Evolutionary conservation across 441 rosid genomes (phyloP).

Genomic region (Brassica balearica): DNA sequence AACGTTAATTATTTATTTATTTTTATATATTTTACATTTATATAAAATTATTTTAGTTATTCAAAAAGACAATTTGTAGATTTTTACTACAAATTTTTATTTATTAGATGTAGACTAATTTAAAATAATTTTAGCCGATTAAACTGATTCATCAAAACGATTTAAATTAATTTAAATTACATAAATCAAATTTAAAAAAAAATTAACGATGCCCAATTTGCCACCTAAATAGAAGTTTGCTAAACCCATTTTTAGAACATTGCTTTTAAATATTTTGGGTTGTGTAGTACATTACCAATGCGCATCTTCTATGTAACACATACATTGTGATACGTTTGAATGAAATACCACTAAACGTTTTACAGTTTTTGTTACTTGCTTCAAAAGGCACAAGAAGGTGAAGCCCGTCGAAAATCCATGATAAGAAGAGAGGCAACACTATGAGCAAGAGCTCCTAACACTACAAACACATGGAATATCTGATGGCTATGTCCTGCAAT

Average conservation of each 20-base stretch:
- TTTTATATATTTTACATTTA: no score
- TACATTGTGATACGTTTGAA: slow-evolving; percentile 34
- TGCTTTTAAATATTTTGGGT: slow-evolving; percentile 1
- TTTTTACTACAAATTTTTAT: no score
- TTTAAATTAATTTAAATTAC: no score
- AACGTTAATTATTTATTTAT: no score
- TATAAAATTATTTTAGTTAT: no score
- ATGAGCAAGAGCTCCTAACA: slow-evolving; percentile 87
- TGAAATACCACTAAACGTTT: slow-evolving; percentile 27
- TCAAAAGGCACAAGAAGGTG: slow-evolving; percentile 56
- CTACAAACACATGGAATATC: slow-evolving; percentile 92
- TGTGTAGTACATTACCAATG: slow-evolving; percentile 25
- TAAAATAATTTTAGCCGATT: no score
- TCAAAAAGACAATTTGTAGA: no score
- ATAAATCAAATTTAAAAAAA: no score
- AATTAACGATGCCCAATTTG: background rate
- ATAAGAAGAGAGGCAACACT: slow-evolving; percentile 72
- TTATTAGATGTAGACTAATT: no score
- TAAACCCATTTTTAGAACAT: background rate
- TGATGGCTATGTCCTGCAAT: slow-evolving; percentile 93
- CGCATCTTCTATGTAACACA: slow-evolving; percentile 20
- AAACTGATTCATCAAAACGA: no score
- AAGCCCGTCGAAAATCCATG: slow-evolving; percentile 72
- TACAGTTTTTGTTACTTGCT: slow-evolving; percentile 24
- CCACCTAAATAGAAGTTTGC: background rate